These are phyloP conservation scores for Trametes elegans DNA, from an alignment of 768 basidiomycete genomes.

Conservation along the genomic window DNA sequence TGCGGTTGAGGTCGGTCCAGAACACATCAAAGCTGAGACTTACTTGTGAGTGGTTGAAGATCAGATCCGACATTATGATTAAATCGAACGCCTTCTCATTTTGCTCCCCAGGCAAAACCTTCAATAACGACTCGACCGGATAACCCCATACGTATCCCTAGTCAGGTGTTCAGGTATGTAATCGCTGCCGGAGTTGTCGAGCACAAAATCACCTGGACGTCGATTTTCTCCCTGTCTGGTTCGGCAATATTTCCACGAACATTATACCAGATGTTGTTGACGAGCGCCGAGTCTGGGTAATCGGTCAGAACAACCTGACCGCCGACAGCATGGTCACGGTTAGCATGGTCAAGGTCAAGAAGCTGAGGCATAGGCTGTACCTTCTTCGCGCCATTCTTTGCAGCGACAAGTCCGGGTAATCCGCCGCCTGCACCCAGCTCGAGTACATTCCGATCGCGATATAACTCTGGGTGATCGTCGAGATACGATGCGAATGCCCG, in stretches of 20 bases:
- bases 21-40: too few relatives aligned
- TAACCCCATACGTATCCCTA: constrained; percentile 87
- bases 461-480: constrained; percentile 50
- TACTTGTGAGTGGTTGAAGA: constrained; percentile 94
- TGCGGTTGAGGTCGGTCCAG: too few relatives aligned
- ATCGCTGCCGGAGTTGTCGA: constrained; percentile 14
- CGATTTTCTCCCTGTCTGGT: constrained; percentile 19
- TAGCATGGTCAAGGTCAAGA: too few relatives aligned
- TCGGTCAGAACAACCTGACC: constrained; percentile 87
- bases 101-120: constrained; percentile 21
- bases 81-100: constrained; percentile 57
- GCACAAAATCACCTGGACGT: constrained; percentile 37
- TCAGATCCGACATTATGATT: constrained; percentile 87
- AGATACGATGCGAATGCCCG: constrained; percentile 69
- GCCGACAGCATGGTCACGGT: neutral
- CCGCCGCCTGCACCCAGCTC: constrained; percentile 96
- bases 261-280: constrained; percentile 77
- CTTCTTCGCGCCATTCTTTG: constrained; percentile 64
- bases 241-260: constrained; percentile 52
- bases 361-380: constrained; percentile 43
- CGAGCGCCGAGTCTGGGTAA: constrained; percentile 77
- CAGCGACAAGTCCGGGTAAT: constrained; percentile 77
- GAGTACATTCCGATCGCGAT: constrained; percentile 51
- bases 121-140: constrained; percentile 45
- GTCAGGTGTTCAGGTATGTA: too few relatives aligned